These are phyloP conservation scores for Colletotrichum liaoningense DNA, from an alignment of 2,329 filamentous ascomycete genomes.

Conservation along the genomic window DNA sequence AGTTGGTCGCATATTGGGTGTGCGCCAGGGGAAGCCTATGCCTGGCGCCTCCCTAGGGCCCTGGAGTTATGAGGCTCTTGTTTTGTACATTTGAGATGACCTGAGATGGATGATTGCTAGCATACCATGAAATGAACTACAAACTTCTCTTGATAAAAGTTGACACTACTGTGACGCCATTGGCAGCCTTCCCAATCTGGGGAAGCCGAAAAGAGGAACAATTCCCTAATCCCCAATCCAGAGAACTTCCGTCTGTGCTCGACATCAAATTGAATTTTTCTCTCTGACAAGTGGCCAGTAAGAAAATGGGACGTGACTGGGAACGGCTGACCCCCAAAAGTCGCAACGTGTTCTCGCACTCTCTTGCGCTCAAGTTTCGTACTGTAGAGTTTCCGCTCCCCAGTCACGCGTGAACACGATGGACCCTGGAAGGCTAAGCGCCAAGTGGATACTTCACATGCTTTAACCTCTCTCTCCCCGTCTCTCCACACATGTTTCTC, in stretches of 20 bases:
- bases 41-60: conserved; percentile 11
- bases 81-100: conserved; percentile 28
- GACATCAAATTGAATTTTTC: not conserved
- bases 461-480: not conserved
- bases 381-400: not conserved
- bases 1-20: conserved; percentile 21
- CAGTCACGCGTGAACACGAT: not conserved
- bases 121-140: conserved; percentile 20
- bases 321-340: not conserved
- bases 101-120: conserved; percentile 21
- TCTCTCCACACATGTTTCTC: not conserved
- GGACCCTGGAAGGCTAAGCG: not conserved
- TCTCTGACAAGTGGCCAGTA: not conserved
- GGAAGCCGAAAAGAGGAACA: too few relatives aligned
- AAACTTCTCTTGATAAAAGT: too few relatives aligned
- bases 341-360: not conserved
- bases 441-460: conserved; percentile 9
- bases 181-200: too few relatives aligned
- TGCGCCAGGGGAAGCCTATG: not conserved
- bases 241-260: not conserved
- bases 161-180: too few relatives aligned
- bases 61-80: conserved; percentile 30
- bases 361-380: conserved; percentile 6
- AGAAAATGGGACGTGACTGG: not conserved
- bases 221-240: too few relatives aligned